These are phyloP conservation scores for Collariella sp. DNA, from an alignment of 495 filamentous ascomycete genomes.

Conservation along the genomic window DNA sequence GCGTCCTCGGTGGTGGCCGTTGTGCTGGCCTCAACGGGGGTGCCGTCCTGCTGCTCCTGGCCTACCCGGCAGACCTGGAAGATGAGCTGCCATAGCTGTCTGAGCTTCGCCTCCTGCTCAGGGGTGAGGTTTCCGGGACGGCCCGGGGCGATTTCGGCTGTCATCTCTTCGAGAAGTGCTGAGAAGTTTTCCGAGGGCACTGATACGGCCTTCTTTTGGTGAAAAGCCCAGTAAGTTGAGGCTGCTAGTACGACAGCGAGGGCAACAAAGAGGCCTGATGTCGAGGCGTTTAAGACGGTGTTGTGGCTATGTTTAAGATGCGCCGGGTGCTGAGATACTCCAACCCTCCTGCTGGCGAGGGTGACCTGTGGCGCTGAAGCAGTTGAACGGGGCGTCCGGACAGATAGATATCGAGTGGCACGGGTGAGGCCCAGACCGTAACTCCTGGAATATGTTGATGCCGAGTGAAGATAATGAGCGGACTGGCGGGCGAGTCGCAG, in stretches of 20 bases:
- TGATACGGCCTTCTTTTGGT: neutral
- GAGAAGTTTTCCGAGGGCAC: neutral
- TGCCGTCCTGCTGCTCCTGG: slow-evolving; percentile 21
- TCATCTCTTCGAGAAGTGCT: slow-evolving; percentile 23
- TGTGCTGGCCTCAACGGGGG: slow-evolving; percentile 16
- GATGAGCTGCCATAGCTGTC: slow-evolving; percentile 72
- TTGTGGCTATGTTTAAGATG: neutral
- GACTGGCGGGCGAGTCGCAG: neutral
- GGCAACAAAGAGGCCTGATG: neutral
- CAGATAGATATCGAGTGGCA: neutral
- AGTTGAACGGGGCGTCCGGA: neutral
- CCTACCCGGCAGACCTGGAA: slow-evolving; percentile 72
- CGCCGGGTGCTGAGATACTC: neutral
- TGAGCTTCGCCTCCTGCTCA: slow-evolving; percentile 82
- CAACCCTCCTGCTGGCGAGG: neutral
- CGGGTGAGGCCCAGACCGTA: neutral
- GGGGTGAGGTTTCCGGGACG: slow-evolving; percentile 78
- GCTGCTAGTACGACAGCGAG: slow-evolving; percentile 4
- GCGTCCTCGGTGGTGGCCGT: slow-evolving; percentile 17
- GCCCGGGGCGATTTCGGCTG: slow-evolving; percentile 51
- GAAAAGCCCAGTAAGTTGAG: slow-evolving; percentile 7
- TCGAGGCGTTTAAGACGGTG: neutral
- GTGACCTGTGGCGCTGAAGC: neutral
- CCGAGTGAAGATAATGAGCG: neutral
- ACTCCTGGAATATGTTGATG: neutral